Conservation (phyloP, 208 protist genomes). For the Acanthamoeba healyi region DNA sequence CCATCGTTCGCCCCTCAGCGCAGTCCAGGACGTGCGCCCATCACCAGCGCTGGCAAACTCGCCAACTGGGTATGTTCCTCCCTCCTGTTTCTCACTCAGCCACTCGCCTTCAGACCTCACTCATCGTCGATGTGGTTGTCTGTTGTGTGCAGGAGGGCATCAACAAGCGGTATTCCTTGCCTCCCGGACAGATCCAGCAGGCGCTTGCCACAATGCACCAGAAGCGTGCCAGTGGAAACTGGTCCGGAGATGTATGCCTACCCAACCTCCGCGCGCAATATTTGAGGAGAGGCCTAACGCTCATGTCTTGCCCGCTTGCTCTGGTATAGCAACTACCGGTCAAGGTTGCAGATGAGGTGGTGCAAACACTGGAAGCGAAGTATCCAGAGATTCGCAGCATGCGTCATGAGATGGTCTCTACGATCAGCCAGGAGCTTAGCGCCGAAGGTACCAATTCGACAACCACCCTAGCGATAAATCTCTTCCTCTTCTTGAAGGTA, state of each 20-base stretch:
- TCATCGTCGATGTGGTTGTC: too few species aligned
- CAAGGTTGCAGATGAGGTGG: conserved; percentile 34
- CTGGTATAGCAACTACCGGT: not conserved
- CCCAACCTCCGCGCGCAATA: too few species aligned
- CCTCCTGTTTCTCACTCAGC: too few species aligned
- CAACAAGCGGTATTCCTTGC: conserved; percentile 55
- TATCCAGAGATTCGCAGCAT: not conserved
- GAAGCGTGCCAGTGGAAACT: conserved; percentile 7
- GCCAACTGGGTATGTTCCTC: not conserved
- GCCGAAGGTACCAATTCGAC: not conserved
- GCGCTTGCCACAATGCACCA: not conserved
- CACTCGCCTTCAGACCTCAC: too few species aligned
- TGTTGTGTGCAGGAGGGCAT: conserved; percentile 6
- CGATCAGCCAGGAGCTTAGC: conserved; percentile 25
- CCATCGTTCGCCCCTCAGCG: not conserved
- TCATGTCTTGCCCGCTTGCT: not conserved
- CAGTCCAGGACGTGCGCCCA: not conserved
- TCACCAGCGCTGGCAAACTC: not conserved
- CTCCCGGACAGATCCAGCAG: conserved; percentile 61
- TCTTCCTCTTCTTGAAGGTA: not conserved
- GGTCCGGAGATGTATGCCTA: conserved; percentile 47
- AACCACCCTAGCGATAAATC: too few species aligned
- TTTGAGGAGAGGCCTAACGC: too few species aligned
- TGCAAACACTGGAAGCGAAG: conserved; percentile 39
- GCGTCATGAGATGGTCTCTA: not conserved